Evolutionary conservation across 805 yeast species (phyloP), one percentile per base, ranked within the genome.

Genomic region (Candida namnaoensis): DNA sequence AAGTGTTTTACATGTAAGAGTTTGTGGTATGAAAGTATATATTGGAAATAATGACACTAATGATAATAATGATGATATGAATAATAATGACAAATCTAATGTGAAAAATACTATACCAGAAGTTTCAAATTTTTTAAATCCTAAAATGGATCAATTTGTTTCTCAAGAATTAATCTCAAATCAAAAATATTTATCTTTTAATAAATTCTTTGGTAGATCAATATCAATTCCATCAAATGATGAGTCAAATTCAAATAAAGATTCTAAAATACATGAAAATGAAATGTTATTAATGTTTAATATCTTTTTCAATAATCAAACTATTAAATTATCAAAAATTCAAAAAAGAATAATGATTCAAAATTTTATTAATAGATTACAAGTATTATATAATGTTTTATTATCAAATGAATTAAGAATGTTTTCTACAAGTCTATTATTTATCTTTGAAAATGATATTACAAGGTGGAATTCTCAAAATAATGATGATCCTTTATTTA

Each of bases 21-120:
- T 91, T 4, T 90, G 98, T 52, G 99, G 99, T 0, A 85, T 91
- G 91, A 80, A 80, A 46, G 60, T 82, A 5, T 69, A 58, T 47
- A 44, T 50, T 26, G 19, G 19, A 19, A 51, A 50, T 32, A 14
- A 39, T 2, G 15, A 12, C 12, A 44, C 43, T 5, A 38, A 42
- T n/a, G 42, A 54, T 26, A 4, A 26, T 26, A 26, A 26, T 26
- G 10, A 26, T 26, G 28, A 26, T 26, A 26, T 26, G 7, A 26
- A 7, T 10, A 26, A 7, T 19, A 19, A 19, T 19, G 19, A 19
- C 19, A 19, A 19, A 2, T 19, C 3, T 19, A 41, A 28, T 7
- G 30, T 14, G 3, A 27, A 7, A 27, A 11, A 27, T 12, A 30
- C 11, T 1, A 0, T 45, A 0, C 57, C 60, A 9, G 41, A 44